phyloP scores from a whole-genome alignment of 805 yeast genomes.

The Maudiozyma serrabonitensis region DNA sequence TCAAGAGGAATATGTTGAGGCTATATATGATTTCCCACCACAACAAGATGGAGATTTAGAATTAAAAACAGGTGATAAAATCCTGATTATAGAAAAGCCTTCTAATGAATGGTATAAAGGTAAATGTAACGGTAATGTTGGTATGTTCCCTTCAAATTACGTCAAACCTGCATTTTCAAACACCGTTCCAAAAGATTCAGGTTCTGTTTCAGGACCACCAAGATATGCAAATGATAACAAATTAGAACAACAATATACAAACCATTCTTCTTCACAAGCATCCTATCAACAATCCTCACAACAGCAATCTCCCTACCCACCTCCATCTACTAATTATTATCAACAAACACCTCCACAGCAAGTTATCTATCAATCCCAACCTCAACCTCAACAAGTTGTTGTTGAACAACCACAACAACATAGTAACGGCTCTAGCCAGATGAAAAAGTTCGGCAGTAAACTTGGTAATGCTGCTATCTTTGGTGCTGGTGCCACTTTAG shows the following conservation, averaged over 20 bases:
- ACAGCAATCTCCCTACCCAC: constrained; percentile 4
- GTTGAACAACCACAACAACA: constrained; percentile 28
- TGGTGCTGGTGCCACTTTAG: constrained; percentile 95
- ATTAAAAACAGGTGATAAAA: constrained; percentile 55
- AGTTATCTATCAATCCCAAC: constrained; percentile 3
- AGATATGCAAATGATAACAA: constrained; percentile 3
- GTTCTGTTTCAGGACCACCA: constrained; percentile 13
- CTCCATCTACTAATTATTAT: constrained; percentile 10
- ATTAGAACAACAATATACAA: constrained; percentile 4
- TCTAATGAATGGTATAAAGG: constrained; percentile 94
- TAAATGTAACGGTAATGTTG: constrained; percentile 43
- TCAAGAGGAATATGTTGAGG: constrained; percentile 42
- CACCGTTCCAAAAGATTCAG: constrained; percentile 1
- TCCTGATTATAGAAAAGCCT: constrained; percentile 60
- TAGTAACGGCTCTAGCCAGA: constrained; percentile 22
- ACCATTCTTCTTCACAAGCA: constrained; percentile 1
- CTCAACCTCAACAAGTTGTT: constrained; percentile 3
- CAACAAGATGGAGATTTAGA: constrained; percentile 68
- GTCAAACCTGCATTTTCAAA: constrained; percentile 38
- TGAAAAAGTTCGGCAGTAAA: constrained; percentile 66
- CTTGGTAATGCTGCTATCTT: constrained; percentile 88
- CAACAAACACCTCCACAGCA: constrained; percentile 15
- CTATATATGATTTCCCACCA: constrained; percentile 63
- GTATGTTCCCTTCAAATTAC: constrained; percentile 87
- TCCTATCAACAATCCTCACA: constrained; percentile 2